Base-by-base conservation (phyloP, 106 monocot genomes). In the Dendrobium nobile region DNA sequence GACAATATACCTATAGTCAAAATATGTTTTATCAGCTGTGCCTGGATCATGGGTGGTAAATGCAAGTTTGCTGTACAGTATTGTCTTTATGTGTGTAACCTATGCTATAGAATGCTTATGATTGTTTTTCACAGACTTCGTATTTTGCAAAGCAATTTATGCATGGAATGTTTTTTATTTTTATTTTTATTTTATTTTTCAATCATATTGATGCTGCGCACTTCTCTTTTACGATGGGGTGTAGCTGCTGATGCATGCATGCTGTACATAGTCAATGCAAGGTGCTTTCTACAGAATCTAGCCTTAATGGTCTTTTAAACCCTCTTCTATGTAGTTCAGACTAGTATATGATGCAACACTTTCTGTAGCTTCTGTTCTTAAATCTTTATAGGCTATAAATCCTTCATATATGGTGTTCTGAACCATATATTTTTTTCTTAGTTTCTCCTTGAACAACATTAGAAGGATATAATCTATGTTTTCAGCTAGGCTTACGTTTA, bases 191-290 rank as follows among this genome's bases (percentile, higher is more conserved):
- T n/a, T 22, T n/a, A n/a, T n/a, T 61, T 8, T 80, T 9, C 87
- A 99, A 95, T 80, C 95, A 95, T 68, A 67, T 83, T 54, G 92
- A 99, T 88, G 98, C 98, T 76, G 95, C 92, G 24, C n/a, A 67
- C 88, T 33, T 84, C 83, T 77, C 85, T 93, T 77, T 80, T 99
- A 79, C 92, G 89, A 79, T 90, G 85, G 89, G 93, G 95, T 43
- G 77, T 90, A 65, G 91, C 95, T 88, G 95, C 98, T 73, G 95
- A 95, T 81, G 88, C 91, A 79, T 92, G 92, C 84, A 91, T 85
- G 98, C 98, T 54, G 88, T 99, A 68, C 85, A 99, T 78, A 99
- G 98, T 83, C 98, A 99, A 80, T 99, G 98, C 92, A 99, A 99
- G 94, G 98, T 99, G 54, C 37, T 80, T 1, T 77, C 51, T 47